A percentile compares a stretch with the other conserved stretches of the same genome.
Evolutionary conservation across 768 basidiomycete species (phyloP).

Genomic region (Tephrocybe rancida): DNA sequence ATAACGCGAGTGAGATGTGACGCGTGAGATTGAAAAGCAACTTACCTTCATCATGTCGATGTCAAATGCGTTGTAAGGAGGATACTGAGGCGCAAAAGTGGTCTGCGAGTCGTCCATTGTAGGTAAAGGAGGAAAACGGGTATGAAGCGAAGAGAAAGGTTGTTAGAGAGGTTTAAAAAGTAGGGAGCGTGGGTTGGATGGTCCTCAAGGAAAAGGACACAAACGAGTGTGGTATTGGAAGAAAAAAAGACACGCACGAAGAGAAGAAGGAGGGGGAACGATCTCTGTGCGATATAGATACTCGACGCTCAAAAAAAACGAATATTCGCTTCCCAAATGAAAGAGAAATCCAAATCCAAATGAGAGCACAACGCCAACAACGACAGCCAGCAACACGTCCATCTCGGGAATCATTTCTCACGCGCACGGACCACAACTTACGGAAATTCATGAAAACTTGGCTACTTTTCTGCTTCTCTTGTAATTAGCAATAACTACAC

Average conservation of each 20-base stretch:
- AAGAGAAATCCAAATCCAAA: conserved; percentile 19
- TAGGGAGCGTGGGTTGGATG: conserved; percentile 55
- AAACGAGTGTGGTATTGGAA: conserved; percentile 31
- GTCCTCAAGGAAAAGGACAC: too few species aligned
- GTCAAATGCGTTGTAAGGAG: conserved; percentile 74
- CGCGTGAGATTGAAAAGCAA: conserved; percentile 6
- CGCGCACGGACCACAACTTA: conserved; percentile 19
- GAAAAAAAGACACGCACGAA: conserved; percentile 35
- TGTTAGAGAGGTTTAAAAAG: conserved; percentile 48
- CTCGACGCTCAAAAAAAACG: conserved; percentile 21
- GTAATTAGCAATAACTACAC: too few species aligned
- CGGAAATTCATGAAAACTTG: too few species aligned
- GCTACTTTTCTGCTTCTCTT: too few species aligned
- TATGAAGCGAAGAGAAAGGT: conserved; percentile 46
- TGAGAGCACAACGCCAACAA: neutral
- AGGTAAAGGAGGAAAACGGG: conserved; percentile 35
- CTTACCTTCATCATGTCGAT: conserved; percentile 92
- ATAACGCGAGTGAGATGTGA: conserved; percentile 13
- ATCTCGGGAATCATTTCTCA: conserved; percentile 1
- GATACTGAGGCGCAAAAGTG: conserved; percentile 69
- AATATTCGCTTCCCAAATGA: conserved; percentile 20
- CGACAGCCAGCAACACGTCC: neutral
- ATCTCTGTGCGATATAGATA: conserved; percentile 23
- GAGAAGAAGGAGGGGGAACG: conserved; percentile 19
- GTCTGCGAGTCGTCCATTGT: conserved; percentile 78